These are phyloP conservation scores for Amphichorda felina DNA, from an alignment of 2,329 filamentous ascomycete genomes.

Conservation along the genomic window DNA sequence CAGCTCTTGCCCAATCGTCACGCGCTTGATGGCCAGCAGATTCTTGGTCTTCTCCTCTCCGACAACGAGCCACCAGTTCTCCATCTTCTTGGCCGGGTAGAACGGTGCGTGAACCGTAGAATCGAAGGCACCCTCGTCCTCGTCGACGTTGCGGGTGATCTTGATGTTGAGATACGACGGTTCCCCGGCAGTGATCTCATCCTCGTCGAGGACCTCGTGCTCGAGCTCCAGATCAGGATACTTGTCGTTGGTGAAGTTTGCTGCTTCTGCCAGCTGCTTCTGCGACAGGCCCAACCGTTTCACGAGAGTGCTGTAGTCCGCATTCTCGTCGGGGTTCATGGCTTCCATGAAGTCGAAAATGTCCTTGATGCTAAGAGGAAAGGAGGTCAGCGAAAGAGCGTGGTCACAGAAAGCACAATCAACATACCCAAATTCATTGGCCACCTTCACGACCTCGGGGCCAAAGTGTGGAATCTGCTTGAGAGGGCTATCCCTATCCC, in stretches of 20 bases:
- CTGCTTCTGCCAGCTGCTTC: constrained; percentile 76
- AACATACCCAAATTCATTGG: constrained; percentile 64
- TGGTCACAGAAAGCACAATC: neutral
- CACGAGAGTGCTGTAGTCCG: constrained; percentile 66
- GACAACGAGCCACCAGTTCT: constrained; percentile 98
- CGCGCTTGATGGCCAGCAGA: constrained; percentile 84
- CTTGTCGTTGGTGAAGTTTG: constrained; percentile 88
- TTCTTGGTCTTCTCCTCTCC: constrained; percentile 84
- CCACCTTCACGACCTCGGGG: constrained; percentile 69
- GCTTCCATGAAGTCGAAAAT: constrained; percentile 98
- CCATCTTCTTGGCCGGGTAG: constrained; percentile 82
- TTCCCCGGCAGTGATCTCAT: constrained; percentile 67
- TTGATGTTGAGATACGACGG: constrained; percentile 75
- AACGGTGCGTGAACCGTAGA: constrained; percentile 88
- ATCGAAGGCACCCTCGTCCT: constrained; percentile 55
- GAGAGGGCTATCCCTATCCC: constrained; percentile 92
- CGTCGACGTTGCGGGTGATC: constrained; percentile 73
- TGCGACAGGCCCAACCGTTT: constrained; percentile 70
- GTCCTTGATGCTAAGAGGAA: constrained; percentile 60
- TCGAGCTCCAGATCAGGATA: constrained; percentile 93
- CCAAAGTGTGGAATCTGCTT: constrained; percentile 97
- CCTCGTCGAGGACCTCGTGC: constrained; percentile 72
- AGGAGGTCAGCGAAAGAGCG: constrained; percentile 15
- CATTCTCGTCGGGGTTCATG: constrained; percentile 92
- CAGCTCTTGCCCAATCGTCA: constrained; percentile 71